Conservation (phyloP, 2,329 filamentous ascomycete species). For the Cordyceps tenuipes region DNA sequence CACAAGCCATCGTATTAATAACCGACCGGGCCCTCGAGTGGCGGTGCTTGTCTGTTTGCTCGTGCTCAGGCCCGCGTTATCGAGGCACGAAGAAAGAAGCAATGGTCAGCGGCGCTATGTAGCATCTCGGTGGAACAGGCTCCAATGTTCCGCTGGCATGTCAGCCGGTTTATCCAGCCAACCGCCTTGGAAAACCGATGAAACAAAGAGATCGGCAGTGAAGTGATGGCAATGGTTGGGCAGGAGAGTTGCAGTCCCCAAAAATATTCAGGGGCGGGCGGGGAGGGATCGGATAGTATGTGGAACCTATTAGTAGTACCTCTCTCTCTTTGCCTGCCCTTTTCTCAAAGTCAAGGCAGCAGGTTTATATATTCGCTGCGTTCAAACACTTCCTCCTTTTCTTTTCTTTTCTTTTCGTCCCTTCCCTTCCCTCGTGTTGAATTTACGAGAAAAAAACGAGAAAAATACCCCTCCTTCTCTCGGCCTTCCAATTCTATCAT, state of each 20-base stretch:
- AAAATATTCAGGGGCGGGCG: background rate
- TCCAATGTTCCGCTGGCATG: background rate
- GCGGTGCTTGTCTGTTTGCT: slow-evolving; percentile 6
- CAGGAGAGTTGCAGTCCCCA: background rate
- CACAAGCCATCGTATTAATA: background rate
- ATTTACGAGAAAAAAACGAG: background rate
- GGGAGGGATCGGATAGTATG: background rate
- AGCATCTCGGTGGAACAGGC: background rate
- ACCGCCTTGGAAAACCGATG: slow-evolving; percentile 1
- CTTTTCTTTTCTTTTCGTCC: too few species aligned
- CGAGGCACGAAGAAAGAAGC: background rate
- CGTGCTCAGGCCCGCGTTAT: background rate
- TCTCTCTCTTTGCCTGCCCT: background rate
- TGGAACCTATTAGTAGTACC: slow-evolving; percentile 1
- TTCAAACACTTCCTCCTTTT: too few species aligned
- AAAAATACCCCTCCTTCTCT: background rate
- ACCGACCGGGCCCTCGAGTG: background rate
- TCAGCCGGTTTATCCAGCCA: background rate
- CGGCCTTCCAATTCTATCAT: background rate
- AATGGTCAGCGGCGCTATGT: background rate
- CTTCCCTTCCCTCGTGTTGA: background rate
- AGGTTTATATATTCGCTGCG: background rate
- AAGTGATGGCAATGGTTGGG: background rate
- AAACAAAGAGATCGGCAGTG: slow-evolving; percentile 11
- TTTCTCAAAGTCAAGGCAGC: background rate